Percentiles rank a stretch among this genome's conserved stretches.
Conservation (phyloP, 495 filamentous ascomycete genomes). For the Penicillium canariense region DNA sequence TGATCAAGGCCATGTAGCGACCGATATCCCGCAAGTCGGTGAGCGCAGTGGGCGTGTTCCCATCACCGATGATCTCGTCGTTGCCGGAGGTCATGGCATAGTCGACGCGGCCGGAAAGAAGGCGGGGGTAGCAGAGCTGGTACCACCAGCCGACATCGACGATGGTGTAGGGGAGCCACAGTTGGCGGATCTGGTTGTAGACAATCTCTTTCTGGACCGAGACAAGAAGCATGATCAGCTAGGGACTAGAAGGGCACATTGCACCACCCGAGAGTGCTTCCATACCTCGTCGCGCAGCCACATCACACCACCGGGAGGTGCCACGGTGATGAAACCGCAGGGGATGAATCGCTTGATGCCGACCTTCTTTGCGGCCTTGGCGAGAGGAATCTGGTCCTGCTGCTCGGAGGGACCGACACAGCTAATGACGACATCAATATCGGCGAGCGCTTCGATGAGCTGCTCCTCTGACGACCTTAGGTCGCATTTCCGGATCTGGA, state of each 20-base stretch:
- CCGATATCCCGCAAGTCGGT: constrained; percentile 57
- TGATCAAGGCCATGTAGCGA: constrained; percentile 53
- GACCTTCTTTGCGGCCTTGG: constrained; percentile 53
- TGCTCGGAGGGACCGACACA: constrained; percentile 46
- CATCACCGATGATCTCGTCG: constrained; percentile 51
- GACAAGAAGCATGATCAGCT: constrained; percentile 13
- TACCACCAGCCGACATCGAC: constrained; percentile 64
- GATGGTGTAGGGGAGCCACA: constrained; percentile 57
- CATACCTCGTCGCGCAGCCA: constrained; percentile 47
- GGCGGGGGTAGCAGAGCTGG: constrained; percentile 48
- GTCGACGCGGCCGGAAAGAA: constrained; percentile 54
- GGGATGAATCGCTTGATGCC: constrained; percentile 60
- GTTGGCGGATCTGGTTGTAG: constrained; percentile 52
- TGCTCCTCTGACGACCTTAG: constrained; percentile 45
- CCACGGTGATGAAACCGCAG: constrained; percentile 52
- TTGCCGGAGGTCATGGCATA: constrained; percentile 46
- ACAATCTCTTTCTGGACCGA: constrained; percentile 50
- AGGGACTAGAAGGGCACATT: neutral
- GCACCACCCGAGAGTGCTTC: neutral
- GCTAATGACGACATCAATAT: constrained; percentile 54
- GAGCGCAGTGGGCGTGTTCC: constrained; percentile 46
- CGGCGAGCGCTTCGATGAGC: constrained; percentile 45
- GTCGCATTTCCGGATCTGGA: constrained; percentile 48
- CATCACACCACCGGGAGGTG: constrained; percentile 48
- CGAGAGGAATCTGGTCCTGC: constrained; percentile 51